These are phyloP conservation scores for Suhomyces emberorum DNA, from an alignment of 805 yeast genomes.

Conservation along the genomic window DNA sequence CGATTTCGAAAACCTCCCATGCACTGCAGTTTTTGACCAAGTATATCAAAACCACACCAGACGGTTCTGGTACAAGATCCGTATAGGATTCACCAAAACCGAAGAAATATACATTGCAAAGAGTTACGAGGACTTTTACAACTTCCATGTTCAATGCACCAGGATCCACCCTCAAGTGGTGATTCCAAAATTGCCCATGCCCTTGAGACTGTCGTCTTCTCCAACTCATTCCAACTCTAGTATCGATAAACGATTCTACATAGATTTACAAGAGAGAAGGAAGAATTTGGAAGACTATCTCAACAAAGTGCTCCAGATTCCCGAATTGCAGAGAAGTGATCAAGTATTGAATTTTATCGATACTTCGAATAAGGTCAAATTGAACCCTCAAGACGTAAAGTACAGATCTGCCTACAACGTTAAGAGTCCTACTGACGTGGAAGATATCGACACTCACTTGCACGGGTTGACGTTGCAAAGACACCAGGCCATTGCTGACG, in stretches of 20 bases:
- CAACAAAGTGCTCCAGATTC: slow-evolving; percentile 15
- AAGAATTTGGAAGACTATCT: slow-evolving; percentile 25
- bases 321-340: slow-evolving; percentile 1
- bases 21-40: slow-evolving; percentile 20
- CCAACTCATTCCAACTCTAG: slow-evolving; percentile 8
- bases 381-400: slow-evolving; percentile 8
- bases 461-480: background rate
- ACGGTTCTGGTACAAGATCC: slow-evolving; percentile 33
- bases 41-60: slow-evolving; percentile 22
- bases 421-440: background rate
- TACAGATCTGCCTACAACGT: background rate
- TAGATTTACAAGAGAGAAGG: slow-evolving; percentile 18
- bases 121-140: slow-evolving; percentile 36
- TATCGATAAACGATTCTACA: slow-evolving; percentile 11
- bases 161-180: slow-evolving; percentile 4
- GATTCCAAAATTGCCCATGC: slow-evolving; percentile 32
- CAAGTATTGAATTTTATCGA: slow-evolving; percentile 9
- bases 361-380: background rate
- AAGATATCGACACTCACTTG: background rate
- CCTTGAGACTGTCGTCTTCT: slow-evolving; percentile 13
- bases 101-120: slow-evolving; percentile 24
- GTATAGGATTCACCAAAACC: slow-evolving; percentile 24
- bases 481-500: slow-evolving; percentile 5
- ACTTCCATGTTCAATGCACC: slow-evolving; percentile 23
- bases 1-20: slow-evolving; percentile 4